These are phyloP conservation scores for Eurotiales sp. DNA, from an alignment of 2,329 filamentous ascomycete genomes.

Conservation along the genomic window DNA sequence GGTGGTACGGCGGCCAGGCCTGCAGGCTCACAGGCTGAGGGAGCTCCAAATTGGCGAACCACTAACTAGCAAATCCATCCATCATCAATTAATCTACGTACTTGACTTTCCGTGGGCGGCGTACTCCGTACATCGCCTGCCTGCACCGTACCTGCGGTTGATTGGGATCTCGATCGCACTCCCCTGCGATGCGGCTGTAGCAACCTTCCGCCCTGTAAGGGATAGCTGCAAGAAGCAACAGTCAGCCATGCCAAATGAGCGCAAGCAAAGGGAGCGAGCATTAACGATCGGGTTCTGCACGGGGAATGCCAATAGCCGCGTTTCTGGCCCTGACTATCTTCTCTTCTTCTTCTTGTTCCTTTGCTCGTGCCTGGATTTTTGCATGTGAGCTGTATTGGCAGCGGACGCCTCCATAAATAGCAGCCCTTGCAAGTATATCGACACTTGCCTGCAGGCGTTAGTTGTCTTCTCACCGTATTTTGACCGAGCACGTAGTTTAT, in stretches of 20 bases:
- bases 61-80: not conserved
- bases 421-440: not conserved
- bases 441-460: no score
- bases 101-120: not conserved
- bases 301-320: constrained; percentile 13
- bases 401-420: no score
- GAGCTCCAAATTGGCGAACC: not conserved
- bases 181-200: constrained; percentile 4
- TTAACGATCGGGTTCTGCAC: constrained; percentile 1
- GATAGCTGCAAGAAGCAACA: constrained; percentile 1
- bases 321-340: not conserved
- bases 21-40: no score
- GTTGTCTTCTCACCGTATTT: no score
- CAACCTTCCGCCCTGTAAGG: constrained; percentile 1
- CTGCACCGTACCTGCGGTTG: not conserved
- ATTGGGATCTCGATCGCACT: constrained; percentile 9
- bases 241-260: no score
- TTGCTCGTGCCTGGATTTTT: not conserved
- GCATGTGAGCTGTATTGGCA: no score
- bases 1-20: not conserved
- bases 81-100: no score
- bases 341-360: not conserved
- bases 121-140: not conserved
- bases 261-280: not conserved
- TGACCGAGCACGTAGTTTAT: no score